A percentile compares a stretch with the other conserved stretches of the same genome.
Evolutionary conservation across 2,329 filamentous ascomycete genomes (phyloP).

Genomic region (Aspergillus eucalypticola): DNA sequence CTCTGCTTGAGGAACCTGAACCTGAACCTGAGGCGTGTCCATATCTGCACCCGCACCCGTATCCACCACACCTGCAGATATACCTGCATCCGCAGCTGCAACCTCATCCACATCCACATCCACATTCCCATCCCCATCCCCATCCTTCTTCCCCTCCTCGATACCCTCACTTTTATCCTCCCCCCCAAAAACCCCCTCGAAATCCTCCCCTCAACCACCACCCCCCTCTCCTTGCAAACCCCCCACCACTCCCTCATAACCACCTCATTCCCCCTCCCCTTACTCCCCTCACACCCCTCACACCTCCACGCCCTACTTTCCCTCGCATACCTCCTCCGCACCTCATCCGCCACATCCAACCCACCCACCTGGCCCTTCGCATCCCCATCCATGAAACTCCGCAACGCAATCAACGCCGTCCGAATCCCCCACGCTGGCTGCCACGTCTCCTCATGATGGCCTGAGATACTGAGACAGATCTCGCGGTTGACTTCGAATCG

Average conservation of each 20-base stretch:
- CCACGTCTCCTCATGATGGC: constrained; percentile 98
- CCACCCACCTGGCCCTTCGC: constrained; percentile 87
- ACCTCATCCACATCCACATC: neutral
- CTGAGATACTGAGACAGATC: constrained; percentile 91
- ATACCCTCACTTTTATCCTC: constrained; percentile 16
- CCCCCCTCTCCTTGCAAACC: constrained; percentile 43
- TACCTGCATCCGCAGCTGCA: neutral
- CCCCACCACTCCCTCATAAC: constrained; percentile 72
- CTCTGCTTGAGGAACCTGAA: neutral
- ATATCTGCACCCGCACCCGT: neutral
- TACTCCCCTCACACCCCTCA: constrained; percentile 59
- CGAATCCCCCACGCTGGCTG: constrained; percentile 96
- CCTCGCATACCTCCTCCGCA: constrained; percentile 68
- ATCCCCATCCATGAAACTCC: constrained; percentile 92
- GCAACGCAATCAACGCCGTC: constrained; percentile 76
- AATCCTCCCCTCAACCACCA: constrained; percentile 35
- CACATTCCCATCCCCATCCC: neutral
- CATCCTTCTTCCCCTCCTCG: neutral
- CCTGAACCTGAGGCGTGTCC: too few relatives aligned
- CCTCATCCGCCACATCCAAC: constrained; percentile 70
- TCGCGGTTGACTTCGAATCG: constrained; percentile 96
- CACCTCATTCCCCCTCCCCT: constrained; percentile 67
- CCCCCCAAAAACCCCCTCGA: constrained; percentile 31
- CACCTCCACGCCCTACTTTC: constrained; percentile 70
- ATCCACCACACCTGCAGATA: neutral